Evolutionary conservation across 2,329 filamentous ascomycete genomes (phyloP).

Genomic region (Coniochaeta ligniaria): DNA sequence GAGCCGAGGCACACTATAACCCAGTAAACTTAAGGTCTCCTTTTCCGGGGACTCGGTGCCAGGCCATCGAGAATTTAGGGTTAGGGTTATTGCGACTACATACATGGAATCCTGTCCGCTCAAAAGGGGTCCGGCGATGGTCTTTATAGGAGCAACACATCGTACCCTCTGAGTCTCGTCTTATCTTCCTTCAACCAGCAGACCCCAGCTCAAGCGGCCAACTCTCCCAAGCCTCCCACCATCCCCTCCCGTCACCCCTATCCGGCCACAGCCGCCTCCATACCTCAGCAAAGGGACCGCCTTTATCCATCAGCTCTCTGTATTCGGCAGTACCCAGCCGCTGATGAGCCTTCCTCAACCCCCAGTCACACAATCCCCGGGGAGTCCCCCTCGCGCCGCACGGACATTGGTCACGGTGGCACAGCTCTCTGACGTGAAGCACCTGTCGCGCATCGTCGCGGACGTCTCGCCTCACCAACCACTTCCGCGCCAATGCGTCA

Average conservation of each 20-base stretch:
- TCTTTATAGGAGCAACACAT: too few relatives aligned
- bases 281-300: neutral
- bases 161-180: too few relatives aligned
- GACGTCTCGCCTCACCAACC: slow-evolving; percentile 3
- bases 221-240: slow-evolving; percentile 2
- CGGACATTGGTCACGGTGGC: neutral
- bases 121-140: too few relatives aligned
- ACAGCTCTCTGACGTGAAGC: slow-evolving; percentile 3
- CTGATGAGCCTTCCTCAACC: neutral
- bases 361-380: neutral
- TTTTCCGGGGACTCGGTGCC: too few relatives aligned
- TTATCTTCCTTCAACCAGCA: too few relatives aligned
- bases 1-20: too few relatives aligned
- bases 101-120: too few relatives aligned
- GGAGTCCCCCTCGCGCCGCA: neutral
- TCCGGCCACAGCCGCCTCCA: slow-evolving; percentile 4
- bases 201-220: slow-evolving; percentile 1
- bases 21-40: too few relatives aligned
- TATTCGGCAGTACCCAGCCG: neutral
- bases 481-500: neutral
- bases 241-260: neutral
- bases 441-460: slow-evolving; percentile 6
- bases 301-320: neutral
- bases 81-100: too few relatives aligned
- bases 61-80: too few relatives aligned